Evolutionary conservation across 129 eudicot genomes (phyloP).

Genomic region (Flaveria brownii): DNA sequence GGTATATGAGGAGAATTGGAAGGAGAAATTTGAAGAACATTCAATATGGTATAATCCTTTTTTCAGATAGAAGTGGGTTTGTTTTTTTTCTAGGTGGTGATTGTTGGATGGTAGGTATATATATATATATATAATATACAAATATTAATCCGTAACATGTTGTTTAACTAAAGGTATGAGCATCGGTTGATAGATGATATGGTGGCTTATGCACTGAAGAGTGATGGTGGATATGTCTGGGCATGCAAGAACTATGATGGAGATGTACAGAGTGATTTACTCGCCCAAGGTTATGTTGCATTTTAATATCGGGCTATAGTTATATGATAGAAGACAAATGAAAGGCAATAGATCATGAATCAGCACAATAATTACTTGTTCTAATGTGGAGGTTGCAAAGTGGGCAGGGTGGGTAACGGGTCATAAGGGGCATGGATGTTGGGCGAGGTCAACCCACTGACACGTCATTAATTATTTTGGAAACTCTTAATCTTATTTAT

Average conservation of each 20-base stretch:
- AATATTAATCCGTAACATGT: not conserved
- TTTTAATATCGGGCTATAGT: not conserved
- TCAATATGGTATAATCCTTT: conserved; percentile 68
- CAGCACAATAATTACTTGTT: not conserved
- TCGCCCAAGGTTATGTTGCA: conserved; percentile 78
- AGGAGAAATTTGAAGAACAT: conserved; percentile 74
- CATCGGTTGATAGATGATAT: conserved; percentile 98
- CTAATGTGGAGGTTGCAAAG: not conserved
- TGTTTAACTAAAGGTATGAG: conserved; percentile 66
- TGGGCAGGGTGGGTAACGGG: not conserved
- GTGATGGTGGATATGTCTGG: conserved; percentile 98
- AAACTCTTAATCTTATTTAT: not conserved
- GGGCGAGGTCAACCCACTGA: not conserved
- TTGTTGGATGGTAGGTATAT: conserved; percentile 1
- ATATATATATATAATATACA: not conserved
- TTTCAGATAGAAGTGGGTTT: conserved; percentile 12
- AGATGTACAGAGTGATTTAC: conserved; percentile 97
- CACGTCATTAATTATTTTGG: not conserved
- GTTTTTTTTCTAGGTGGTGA: conserved; percentile 19
- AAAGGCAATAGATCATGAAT: conserved; percentile 6
- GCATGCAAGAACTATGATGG: conserved; percentile 99
- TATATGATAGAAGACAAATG: not conserved
- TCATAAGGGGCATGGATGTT: not conserved
- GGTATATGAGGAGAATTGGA: conserved; percentile 92
- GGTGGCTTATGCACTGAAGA: conserved; percentile 94